Evolutionary conservation across 1,284 basidiomycete species (phyloP).

Genomic region (Austroboletus novae-zelandiae): DNA sequence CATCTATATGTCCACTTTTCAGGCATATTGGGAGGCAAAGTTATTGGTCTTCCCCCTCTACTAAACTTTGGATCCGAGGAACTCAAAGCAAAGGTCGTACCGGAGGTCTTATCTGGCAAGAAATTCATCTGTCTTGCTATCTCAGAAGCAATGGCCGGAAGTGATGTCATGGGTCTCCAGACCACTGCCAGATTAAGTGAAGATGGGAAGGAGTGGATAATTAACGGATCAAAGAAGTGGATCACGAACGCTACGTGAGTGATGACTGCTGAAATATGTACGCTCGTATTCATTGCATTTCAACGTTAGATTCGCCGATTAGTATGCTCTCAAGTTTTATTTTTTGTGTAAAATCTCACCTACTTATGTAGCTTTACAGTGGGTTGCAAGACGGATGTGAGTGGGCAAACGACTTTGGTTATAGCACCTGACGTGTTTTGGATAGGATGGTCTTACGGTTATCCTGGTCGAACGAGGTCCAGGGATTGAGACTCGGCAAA

Average conservation of each 20-base stretch:
- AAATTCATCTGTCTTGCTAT: conserved; percentile 85
- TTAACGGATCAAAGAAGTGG: conserved; percentile 84
- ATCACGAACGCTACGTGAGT: conserved; percentile 75
- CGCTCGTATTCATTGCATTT: conserved; percentile 1
- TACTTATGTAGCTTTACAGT: conserved; percentile 52
- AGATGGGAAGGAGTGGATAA: conserved; percentile 83
- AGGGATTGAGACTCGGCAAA: conserved; percentile 74
- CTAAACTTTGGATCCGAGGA: conserved; percentile 82
- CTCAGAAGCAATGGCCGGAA: conserved; percentile 86
- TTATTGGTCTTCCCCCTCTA: conserved; percentile 79
- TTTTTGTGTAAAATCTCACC: background rate
- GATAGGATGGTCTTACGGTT: conserved; percentile 45
- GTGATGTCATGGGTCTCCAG: conserved; percentile 81
- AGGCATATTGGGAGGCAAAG: conserved; percentile 71
- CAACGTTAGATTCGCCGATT: conserved; percentile 52
- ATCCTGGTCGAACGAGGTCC: conserved; percentile 73
- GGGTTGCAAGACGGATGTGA: conserved; percentile 63
- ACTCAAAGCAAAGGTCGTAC: conserved; percentile 75
- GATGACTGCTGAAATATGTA: background rate
- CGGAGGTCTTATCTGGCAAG: conserved; percentile 78
- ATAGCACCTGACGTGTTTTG: conserved; percentile 1
- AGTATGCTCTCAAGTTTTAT: conserved; percentile 30
- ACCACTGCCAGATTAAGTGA: conserved; percentile 81
- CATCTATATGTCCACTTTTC: conserved; percentile 10
- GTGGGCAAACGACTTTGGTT: conserved; percentile 3